These are phyloP conservation scores for Xanthoconium separans DNA, from an alignment of 1,284 basidiomycete species.

Conservation along the genomic window DNA sequence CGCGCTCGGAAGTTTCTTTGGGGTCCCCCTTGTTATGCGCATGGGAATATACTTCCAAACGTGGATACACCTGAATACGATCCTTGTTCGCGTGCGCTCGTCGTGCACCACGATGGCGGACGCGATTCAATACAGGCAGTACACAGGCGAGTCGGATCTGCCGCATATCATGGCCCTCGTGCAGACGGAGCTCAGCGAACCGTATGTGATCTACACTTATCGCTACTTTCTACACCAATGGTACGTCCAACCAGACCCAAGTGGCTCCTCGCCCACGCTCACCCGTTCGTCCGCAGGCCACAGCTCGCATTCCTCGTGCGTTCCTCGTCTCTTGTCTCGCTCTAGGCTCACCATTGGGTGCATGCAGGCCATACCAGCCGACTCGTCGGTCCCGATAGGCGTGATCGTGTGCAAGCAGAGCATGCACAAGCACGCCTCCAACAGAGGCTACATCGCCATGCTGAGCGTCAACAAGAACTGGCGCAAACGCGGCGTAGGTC, in stretches of 20 bases:
- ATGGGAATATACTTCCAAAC: not conserved
- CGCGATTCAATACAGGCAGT: constrained; percentile 65
- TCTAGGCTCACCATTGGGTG: constrained; percentile 8
- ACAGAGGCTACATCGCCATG: constrained; percentile 98
- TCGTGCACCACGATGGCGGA: not conserved
- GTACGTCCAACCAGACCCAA: constrained; percentile 43
- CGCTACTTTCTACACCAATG: constrained; percentile 95
- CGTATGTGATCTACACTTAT: constrained; percentile 92
- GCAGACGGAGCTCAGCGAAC: constrained; percentile 92
- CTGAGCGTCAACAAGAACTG: constrained; percentile 81
- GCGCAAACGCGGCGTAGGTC: constrained; percentile 90
- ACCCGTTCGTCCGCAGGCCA: constrained; percentile 61
- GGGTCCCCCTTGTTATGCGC: not conserved
- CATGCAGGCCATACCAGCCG: constrained; percentile 40
- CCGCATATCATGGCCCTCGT: constrained; percentile 82
- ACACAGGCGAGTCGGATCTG: constrained; percentile 76
- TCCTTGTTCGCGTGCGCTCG: not conserved
- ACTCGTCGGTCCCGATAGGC: constrained; percentile 68
- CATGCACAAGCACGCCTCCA: constrained; percentile 71
- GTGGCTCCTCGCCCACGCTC: not conserved
- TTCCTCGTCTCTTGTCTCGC: not conserved
- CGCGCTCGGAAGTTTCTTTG: too few relatives aligned
- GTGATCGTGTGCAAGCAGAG: constrained; percentile 97
- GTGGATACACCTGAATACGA: not conserved
- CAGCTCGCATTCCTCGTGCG: constrained; percentile 88